Evolutionary conservation across 768 basidiomycete species (phyloP), one percentile per base, ranked within the genome.

Genomic region (Coprinopsis marcescibilis): DNA sequence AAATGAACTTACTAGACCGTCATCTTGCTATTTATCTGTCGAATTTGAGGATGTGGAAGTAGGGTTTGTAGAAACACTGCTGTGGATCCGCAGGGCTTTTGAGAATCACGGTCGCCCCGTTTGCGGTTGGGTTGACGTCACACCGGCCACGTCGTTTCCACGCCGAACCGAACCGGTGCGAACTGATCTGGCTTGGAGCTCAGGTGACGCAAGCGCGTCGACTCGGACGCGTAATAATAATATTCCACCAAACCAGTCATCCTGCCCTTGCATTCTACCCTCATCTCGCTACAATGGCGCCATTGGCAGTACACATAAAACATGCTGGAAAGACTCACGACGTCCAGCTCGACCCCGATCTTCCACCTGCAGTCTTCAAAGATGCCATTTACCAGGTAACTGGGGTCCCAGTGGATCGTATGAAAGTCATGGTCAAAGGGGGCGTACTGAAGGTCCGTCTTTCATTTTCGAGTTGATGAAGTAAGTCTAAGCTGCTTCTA

Each of bases 401-500:
- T 0, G 92, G 91, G 6, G 85, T 98, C 2, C 92, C 89, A 2
- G 65, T 80, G 27, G 91, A 95, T 60, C 76, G 93, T 39, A 94
- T 96, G 90, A 99, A 98, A 68, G 85, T 98, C 53, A 93, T 96
- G 87, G 76, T 94, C 62, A 97, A 96, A 62, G 88, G 88, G 45
- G 88, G 86, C 29, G 74, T 91, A 45, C 77, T 96, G 57, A 95
- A 94, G 79, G 91, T 89, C 57, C 45, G 71, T 66, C 4, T 7
- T 43, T 38, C 23, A 27, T 32, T 8, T 13, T 24, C 4, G 3
- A 44, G 2, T 33, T 12, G 25, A 45, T 19, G 4, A 43, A 17
- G 27, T 43, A 8, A n/a, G n/a, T n/a, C n/a, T n/a, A n/a, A n/a
- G n/a, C 23, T 11, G 20, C 11, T 8, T 21, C 8, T 50, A 93